Conservation (phyloP, 108 stramenopile species). For the Pseudonitzschia delicatissima region DNA sequence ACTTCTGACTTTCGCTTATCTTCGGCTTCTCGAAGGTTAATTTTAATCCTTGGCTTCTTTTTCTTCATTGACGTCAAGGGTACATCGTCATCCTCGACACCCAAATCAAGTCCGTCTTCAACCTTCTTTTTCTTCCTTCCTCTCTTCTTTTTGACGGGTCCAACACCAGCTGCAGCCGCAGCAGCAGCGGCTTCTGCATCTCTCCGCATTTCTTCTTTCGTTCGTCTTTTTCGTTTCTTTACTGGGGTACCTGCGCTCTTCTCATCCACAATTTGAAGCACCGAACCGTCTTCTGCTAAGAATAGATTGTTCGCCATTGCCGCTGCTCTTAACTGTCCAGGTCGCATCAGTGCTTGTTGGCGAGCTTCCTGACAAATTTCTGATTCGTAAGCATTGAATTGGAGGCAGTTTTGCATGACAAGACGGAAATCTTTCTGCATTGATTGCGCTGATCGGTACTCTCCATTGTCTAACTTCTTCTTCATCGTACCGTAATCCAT, state of each 20-base stretch:
- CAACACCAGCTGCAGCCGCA: background rate
- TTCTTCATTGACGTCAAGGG: conserved; percentile 31
- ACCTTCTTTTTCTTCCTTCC: conserved; percentile 12
- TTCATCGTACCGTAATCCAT: conserved; percentile 89
- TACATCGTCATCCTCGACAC: conserved; percentile 31
- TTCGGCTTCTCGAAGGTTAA: conserved; percentile 26
- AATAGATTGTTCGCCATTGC: conserved; percentile 74
- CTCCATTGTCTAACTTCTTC: conserved; percentile 73
- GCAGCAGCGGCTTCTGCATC: conserved; percentile 24
- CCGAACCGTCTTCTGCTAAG: conserved; percentile 75
- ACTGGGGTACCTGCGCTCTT: conserved; percentile 25
- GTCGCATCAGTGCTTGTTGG: conserved; percentile 69
- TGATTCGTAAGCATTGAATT: conserved; percentile 76
- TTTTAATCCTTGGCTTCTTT: conserved; percentile 61
- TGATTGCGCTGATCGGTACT: conserved; percentile 81
- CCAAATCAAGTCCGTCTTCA: conserved; percentile 24
- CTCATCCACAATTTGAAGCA: conserved; percentile 70
- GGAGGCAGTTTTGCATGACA: conserved; percentile 78
- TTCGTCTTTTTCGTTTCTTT: conserved; percentile 41
- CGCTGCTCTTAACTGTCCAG: conserved; percentile 65
- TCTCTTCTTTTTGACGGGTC: conserved; percentile 22
- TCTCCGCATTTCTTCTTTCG: background rate
- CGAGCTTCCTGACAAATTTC: conserved; percentile 81
- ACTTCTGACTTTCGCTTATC: conserved; percentile 4
- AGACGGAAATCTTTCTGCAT: conserved; percentile 88